Conservation (phyloP, 345 rosid genomes). For the Salix suchowensis region DNA sequence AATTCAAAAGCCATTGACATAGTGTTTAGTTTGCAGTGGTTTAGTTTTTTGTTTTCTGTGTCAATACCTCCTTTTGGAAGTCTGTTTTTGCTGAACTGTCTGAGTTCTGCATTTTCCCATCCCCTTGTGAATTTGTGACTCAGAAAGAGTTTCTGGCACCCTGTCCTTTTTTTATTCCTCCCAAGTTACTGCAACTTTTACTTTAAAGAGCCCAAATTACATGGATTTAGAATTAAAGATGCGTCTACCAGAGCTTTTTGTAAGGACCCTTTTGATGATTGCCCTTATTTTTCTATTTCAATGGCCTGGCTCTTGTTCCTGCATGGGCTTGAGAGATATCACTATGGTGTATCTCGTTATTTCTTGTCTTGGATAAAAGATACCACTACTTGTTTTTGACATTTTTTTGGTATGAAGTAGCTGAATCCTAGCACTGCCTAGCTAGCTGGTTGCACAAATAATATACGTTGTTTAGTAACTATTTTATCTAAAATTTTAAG, state of each 20-base stretch:
- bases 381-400: not conserved
- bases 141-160: not conserved
- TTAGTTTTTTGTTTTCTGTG: not conserved
- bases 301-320: not conserved
- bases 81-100: not conserved
- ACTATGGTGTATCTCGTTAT: no score
- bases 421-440: not conserved
- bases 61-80: not conserved
- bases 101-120: not conserved
- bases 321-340: not conserved
- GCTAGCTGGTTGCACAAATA: not conserved
- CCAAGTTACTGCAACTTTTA: not conserved
- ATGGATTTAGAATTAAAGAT: not conserved
- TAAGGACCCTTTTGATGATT: not conserved
- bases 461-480: no score
- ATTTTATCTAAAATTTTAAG: no score
- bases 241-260: not conserved
- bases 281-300: not conserved
- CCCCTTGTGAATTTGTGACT: not conserved
- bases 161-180: not conserved
- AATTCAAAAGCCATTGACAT: not conserved
- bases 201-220: not conserved
- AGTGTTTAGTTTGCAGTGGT: not conserved
- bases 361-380: not conserved
- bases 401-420: not conserved